These are phyloP conservation scores for Lizanozyma gosingica DNA, from an alignment of 1,139 yeast species.

Conservation along the genomic window DNA sequence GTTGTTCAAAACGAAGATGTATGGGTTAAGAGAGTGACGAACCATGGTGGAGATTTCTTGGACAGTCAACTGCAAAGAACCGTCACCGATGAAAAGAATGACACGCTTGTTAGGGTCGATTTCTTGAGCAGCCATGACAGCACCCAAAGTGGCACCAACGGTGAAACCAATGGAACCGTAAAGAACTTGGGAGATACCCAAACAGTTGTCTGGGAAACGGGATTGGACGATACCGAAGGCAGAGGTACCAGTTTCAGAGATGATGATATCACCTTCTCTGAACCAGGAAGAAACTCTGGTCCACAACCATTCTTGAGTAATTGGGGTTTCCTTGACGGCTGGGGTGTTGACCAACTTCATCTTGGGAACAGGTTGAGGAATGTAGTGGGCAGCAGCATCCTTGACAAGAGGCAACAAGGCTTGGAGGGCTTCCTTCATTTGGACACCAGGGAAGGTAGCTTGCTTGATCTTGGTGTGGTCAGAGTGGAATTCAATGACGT, in stretches of 20 bases:
- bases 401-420: conserved; percentile 33
- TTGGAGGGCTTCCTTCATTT: conserved; percentile 62
- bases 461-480: conserved; percentile 70
- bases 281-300: conserved; percentile 65
- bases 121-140: conserved; percentile 77
- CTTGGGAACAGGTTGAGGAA: conserved; percentile 40
- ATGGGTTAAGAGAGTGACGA: conserved; percentile 73
- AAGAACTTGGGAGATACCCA: conserved; percentile 80
- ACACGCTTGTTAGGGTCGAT: conserved; percentile 63
- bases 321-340: conserved; percentile 13
- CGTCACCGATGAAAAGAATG: conserved; percentile 80
- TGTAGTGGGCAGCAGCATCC: conserved; percentile 28
- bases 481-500: conserved; percentile 84
- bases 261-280: conserved; percentile 68
- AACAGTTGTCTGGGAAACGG: conserved; percentile 62
- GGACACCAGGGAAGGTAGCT: conserved; percentile 71
- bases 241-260: conserved; percentile 86
- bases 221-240: conserved; percentile 81
- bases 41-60: conserved; percentile 82
- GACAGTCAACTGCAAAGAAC: conserved; percentile 80
- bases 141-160: conserved; percentile 80
- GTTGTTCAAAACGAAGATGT: conserved; percentile 75
- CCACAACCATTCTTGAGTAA: conserved; percentile 82
- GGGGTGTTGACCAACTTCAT: conserved; percentile 25
- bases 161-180: conserved; percentile 92